Evolutionary conservation across 2,329 filamentous ascomycete genomes (phyloP).

Genomic region (Zymoseptoria ardabiliae): DNA sequence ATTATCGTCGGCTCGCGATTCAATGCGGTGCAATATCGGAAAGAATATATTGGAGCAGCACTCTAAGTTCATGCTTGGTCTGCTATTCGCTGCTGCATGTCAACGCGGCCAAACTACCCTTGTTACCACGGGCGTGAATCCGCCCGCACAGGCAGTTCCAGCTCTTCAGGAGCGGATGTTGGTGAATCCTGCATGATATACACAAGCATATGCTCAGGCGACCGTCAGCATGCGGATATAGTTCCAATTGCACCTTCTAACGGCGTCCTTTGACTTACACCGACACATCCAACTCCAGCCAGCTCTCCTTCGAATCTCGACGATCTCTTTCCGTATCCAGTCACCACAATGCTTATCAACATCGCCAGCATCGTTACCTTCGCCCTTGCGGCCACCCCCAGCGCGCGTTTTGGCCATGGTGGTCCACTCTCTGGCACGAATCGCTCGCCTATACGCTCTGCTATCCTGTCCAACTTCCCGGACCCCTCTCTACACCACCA

Average conservation of each 20-base stretch:
- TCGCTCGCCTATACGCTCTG: conserved; percentile 15
- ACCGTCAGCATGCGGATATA: background rate
- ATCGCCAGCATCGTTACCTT: background rate
- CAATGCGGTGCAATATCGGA: background rate
- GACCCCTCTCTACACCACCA: conserved; percentile 31
- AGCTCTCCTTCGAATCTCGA: background rate
- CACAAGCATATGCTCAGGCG: background rate
- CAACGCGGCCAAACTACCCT: background rate
- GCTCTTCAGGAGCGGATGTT: background rate
- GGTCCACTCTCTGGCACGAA: background rate
- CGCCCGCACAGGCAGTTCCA: background rate
- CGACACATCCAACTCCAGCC: background rate
- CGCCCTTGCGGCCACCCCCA: background rate
- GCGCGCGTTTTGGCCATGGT: background rate
- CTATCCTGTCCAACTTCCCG: conserved; percentile 31
- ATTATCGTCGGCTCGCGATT: background rate
- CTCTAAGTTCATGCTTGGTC: background rate
- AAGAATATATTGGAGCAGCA: background rate
- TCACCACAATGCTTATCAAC: background rate
- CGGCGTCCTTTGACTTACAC: background rate
- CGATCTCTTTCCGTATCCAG: background rate
- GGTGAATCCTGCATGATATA: background rate
- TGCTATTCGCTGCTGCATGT: background rate
- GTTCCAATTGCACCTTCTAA: background rate
- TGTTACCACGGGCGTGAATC: background rate